phyloP scores from a whole-genome alignment of 345 rosid species.

The Luvunga scandens region DNA sequence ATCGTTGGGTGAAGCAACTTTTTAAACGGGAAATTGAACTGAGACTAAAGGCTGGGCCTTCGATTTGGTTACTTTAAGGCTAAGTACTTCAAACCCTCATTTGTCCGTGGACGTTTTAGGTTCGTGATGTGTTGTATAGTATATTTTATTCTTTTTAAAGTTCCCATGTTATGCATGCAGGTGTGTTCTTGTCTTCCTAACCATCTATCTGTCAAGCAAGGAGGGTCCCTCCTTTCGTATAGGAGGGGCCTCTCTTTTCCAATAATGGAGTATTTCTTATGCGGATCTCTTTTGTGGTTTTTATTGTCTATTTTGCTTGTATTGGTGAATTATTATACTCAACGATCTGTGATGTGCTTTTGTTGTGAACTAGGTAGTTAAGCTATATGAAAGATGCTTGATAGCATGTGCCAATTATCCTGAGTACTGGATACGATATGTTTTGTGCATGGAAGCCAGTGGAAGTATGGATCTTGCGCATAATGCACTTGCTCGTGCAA shows the following conservation, averaged over 20 bases:
- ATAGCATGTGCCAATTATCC: slow-evolving; percentile 97
- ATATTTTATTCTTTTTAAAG: slow-evolving; percentile 57
- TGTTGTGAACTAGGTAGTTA: slow-evolving; percentile 65
- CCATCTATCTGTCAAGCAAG: slow-evolving; percentile 91
- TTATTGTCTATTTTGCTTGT: slow-evolving; percentile 27
- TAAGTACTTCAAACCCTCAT: slow-evolving; percentile 91
- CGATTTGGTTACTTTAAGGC: slow-evolving; percentile 91
- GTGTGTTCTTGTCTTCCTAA: slow-evolving; percentile 92
- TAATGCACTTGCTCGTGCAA: slow-evolving; percentile 89
- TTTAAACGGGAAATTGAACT: slow-evolving; percentile 88
- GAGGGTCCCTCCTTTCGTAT: slow-evolving; percentile 88
- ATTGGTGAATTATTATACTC: slow-evolving; percentile 6
- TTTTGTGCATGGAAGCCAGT: slow-evolving; percentile 73
- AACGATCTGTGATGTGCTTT: slow-evolving; percentile 17
- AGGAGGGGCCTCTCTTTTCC: slow-evolving; percentile 90
- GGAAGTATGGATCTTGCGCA: slow-evolving; percentile 85
- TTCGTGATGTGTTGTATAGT: slow-evolving; percentile 48
- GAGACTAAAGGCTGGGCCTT: slow-evolving; percentile 92
- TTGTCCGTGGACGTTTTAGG: slow-evolving; percentile 75
- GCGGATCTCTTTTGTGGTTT: slow-evolving; percentile 74
- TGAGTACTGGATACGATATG: slow-evolving; percentile 87
- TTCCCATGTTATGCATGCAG: slow-evolving; percentile 96
- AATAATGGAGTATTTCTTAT: slow-evolving; percentile 80
- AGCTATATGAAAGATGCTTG: slow-evolving; percentile 90
- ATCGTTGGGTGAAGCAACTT: slow-evolving; percentile 98